A percentile compares a stretch with the other conserved stretches of the same genome.
phyloP scores from a whole-genome alignment of 2,329 filamentous ascomycete genomes.

The Sordariomycetes sp. region DNA sequence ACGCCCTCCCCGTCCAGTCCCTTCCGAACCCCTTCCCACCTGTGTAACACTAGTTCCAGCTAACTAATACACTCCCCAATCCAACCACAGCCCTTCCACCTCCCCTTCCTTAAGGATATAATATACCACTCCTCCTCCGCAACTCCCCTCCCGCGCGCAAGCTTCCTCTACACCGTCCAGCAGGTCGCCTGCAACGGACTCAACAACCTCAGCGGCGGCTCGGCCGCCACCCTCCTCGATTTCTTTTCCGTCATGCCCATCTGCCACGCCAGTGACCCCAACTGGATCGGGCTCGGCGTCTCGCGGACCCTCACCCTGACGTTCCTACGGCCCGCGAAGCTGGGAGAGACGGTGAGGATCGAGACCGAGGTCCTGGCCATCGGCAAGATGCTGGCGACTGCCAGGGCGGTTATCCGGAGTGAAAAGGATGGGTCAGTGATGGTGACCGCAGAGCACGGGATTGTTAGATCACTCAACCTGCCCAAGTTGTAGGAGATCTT shows the following conservation, averaged over 20 bases:
- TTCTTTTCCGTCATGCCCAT: slow-evolving; percentile 50
- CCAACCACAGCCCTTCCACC: background rate
- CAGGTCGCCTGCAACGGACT: slow-evolving; percentile 40
- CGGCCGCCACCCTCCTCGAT: slow-evolving; percentile 58
- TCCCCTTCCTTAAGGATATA: slow-evolving; percentile 19
- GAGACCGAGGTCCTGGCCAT: slow-evolving; percentile 47
- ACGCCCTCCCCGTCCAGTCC: background rate
- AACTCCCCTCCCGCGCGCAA: slow-evolving; percentile 24
- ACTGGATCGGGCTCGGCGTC: slow-evolving; percentile 51
- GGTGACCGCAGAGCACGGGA: slow-evolving; percentile 53
- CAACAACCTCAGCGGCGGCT: slow-evolving; percentile 50
- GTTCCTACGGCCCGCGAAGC: slow-evolving; percentile 52
- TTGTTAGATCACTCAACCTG: slow-evolving; percentile 50
- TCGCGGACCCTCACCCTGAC: slow-evolving; percentile 55
- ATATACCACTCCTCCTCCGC: slow-evolving; percentile 23
- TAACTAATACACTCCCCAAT: background rate
- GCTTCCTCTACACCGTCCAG: slow-evolving; percentile 38
- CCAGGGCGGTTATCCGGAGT: slow-evolving; percentile 44
- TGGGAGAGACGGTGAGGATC: slow-evolving; percentile 38
- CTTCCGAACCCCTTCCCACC: background rate
- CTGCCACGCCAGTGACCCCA: slow-evolving; percentile 38
- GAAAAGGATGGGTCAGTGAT: slow-evolving; percentile 41
- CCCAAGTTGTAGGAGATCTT: slow-evolving; percentile 11
- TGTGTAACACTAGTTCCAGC: background rate
- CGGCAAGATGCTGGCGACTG: slow-evolving; percentile 40